phyloP scores from a whole-genome alignment of 2,329 filamentous ascomycete species.

The Aspergillus transmontanensis region DNA sequence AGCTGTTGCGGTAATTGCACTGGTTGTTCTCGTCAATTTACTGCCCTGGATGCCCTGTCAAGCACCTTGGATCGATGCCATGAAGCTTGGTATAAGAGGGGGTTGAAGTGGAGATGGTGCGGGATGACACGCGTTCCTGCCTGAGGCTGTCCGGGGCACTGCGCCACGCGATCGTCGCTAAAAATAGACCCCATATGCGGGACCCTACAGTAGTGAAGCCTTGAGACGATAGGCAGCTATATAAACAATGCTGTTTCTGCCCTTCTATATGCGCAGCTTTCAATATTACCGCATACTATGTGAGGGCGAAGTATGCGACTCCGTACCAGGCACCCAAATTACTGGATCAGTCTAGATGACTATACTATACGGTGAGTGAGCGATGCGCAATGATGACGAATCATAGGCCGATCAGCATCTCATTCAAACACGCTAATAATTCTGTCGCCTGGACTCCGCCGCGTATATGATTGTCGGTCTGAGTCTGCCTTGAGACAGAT shows the following conservation, averaged over 20 bases:
- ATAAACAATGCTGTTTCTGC: not conserved
- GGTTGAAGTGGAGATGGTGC: not conserved
- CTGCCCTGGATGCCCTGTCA: not conserved
- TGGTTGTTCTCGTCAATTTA: not conserved
- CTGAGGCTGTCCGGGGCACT: constrained; percentile 1
- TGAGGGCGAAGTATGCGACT: not conserved
- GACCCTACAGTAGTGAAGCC: not conserved
- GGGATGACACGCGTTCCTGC: not conserved
- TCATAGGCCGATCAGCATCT: not conserved
- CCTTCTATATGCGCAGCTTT: not conserved
- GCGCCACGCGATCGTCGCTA: constrained; percentile 11
- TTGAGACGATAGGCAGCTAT: not conserved
- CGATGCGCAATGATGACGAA: not conserved
- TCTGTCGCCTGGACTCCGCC: not conserved
- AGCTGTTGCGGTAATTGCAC: not conserved
- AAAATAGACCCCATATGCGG: constrained; percentile 6
- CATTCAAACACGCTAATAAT: not conserved
- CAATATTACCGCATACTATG: not conserved
- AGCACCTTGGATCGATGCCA: not conserved
- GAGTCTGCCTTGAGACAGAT: not conserved
- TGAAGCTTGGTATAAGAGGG: constrained; percentile 5
- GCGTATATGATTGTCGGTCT: not conserved
- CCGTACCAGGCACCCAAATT: not conserved
- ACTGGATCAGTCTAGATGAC: not conserved
- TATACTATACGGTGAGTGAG: not conserved